phyloP scores from a whole-genome alignment of 768 basidiomycete species.

The Mycena maculata region DNA sequence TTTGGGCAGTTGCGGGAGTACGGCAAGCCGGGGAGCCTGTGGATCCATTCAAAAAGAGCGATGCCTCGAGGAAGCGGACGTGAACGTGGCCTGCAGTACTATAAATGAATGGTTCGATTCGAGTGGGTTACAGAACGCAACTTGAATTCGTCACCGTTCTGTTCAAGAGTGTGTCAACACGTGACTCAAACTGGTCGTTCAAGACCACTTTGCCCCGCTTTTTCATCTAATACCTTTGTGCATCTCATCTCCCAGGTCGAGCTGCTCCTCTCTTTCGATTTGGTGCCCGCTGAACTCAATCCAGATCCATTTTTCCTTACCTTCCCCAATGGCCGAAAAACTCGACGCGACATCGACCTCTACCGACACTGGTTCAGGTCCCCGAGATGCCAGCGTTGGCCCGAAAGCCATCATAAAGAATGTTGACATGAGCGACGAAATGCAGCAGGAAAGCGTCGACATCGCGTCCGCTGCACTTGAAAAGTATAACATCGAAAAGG shows the following conservation, averaged over 20 bases:
- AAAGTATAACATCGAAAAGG: constrained; percentile 95
- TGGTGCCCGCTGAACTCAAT: not conserved
- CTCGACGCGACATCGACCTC: constrained; percentile 69
- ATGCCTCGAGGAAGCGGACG: not conserved
- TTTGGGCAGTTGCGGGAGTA: not conserved
- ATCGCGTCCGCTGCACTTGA: constrained; percentile 87
- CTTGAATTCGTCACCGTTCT: no score
- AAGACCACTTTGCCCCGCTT: not conserved
- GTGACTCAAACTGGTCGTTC: not conserved
- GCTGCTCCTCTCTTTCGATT: not conserved
- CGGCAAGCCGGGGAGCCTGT: not conserved
- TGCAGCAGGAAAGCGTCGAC: constrained; percentile 95
- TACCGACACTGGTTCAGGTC: constrained; percentile 61
- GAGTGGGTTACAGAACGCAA: not conserved
- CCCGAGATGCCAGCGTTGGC: constrained; percentile 53
- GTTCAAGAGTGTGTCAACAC: no score
- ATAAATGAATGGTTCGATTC: not conserved
- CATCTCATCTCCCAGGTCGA: not conserved
- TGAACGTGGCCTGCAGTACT: constrained; percentile 14
- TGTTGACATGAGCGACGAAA: constrained; percentile 96
- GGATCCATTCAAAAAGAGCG: not conserved
- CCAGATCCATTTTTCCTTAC: not conserved
- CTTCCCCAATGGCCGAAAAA: constrained; percentile 62
- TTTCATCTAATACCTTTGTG: not conserved
- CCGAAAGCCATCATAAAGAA: constrained; percentile 95